Evolutionary conservation across 768 basidiomycete genomes (phyloP).

Genomic region (Lyophyllum shimeji): DNA sequence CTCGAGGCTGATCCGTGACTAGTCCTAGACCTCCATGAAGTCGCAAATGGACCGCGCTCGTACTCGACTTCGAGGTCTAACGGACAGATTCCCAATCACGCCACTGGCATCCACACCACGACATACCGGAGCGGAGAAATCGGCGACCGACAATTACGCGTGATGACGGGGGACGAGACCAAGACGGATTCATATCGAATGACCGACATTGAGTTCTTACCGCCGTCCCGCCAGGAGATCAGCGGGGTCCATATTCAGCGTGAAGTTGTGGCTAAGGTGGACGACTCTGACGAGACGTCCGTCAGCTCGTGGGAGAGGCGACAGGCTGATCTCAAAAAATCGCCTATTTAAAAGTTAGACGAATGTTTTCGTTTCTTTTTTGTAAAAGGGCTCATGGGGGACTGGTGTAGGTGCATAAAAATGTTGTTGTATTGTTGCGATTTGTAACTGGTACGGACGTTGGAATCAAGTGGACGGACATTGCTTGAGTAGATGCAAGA

Average conservation of each 20-base stretch:
- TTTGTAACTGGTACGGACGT: neutral
- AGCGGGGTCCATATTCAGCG: conserved; percentile 16
- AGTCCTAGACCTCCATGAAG: conserved; percentile 19
- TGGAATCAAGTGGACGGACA: neutral
- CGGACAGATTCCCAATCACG: conserved; percentile 1
- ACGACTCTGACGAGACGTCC: conserved; percentile 16
- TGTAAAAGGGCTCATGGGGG: neutral
- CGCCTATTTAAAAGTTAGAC: neutral
- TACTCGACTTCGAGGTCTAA: conserved; percentile 10
- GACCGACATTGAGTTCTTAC: conserved; percentile 10
- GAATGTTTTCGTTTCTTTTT: neutral
- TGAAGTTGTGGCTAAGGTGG: conserved; percentile 15
- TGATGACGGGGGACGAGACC: conserved; percentile 6
- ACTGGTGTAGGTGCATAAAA: neutral
- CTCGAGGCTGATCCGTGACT: neutral
- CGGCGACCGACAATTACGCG: conserved; percentile 14
- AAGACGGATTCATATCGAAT: conserved; percentile 16
- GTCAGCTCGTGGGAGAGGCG: conserved; percentile 11
- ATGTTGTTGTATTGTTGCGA: neutral
- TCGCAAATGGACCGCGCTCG: neutral
- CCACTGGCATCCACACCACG: conserved; percentile 12
- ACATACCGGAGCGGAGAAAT: conserved; percentile 15
- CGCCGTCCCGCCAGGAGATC: conserved; percentile 3
- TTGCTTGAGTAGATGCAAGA: too few relatives aligned
- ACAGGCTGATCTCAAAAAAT: conserved; percentile 4